Conservation (phyloP, 208 protist genomes). For the Trypanosoma melophagium region DNA sequence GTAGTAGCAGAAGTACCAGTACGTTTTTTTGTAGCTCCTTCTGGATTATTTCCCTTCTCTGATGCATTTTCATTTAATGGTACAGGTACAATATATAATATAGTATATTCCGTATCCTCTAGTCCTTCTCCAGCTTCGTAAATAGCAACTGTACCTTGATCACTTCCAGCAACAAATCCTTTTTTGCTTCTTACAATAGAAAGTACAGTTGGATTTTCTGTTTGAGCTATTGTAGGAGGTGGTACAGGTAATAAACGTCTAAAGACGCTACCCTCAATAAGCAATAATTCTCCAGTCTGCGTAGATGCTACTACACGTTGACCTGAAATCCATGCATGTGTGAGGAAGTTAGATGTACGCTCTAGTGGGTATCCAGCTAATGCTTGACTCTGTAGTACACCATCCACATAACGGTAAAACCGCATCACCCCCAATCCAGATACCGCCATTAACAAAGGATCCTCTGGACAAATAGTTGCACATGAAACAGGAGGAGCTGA, state of each 20-base stretch:
- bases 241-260: slow-evolving; percentile 39
- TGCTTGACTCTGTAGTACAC: slow-evolving; percentile 73
- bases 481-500: slow-evolving; percentile 46
- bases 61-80: slow-evolving; percentile 8
- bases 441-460: slow-evolving; percentile 88
- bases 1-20: not conserved
- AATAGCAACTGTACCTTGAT: slow-evolving; percentile 63
- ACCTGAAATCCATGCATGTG: slow-evolving; percentile 87
- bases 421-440: slow-evolving; percentile 91
- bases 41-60: not conserved
- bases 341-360: slow-evolving; percentile 79
- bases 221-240: slow-evolving; percentile 16
- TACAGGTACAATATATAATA: slow-evolving; percentile 27
- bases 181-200: slow-evolving; percentile 43
- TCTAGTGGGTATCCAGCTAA: slow-evolving; percentile 51
- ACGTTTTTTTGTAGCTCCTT: not conserved
- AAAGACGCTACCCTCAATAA: slow-evolving; percentile 80
- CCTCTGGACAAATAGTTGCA: slow-evolving; percentile 82
- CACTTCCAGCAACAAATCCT: slow-evolving; percentile 77
- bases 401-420: slow-evolving; percentile 90
- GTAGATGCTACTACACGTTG: slow-evolving; percentile 89
- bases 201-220: slow-evolving; percentile 36
- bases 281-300: slow-evolving; percentile 69
- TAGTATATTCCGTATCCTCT: slow-evolving; percentile 14
- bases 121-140: slow-evolving; percentile 40